Evolutionary conservation across 306 rosid genomes (phyloP), one percentile per base, ranked within the genome.

Genomic region (Erythrophleum fordii): DNA sequence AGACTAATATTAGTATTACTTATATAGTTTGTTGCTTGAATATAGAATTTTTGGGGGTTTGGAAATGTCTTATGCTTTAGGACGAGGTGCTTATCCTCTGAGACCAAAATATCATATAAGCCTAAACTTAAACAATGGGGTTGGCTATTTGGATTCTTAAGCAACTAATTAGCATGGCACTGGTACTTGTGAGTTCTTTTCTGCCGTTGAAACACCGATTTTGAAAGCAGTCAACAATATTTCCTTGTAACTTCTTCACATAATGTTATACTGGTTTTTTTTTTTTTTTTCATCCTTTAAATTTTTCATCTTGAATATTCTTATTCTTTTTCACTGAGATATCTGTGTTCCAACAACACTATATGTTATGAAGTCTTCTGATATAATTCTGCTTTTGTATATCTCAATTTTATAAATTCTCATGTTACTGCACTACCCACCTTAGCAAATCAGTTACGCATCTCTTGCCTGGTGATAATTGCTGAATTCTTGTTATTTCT

Each of bases 241-340:
- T 60, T 23, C 29, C 51, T 64, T 14, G 1, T 76, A 25, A 22
- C 58, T 34, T 66, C 64, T 68, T 76, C 46, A 39, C 22, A 1
- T 58, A 81, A 6, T 51, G 23, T 52, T 65, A 56, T 42, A 9
- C 26, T 53, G 45, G 52, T n/a, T 11, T 20, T 31, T 31, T 39
- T 23, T n/a, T 11, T 20, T 31, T 31, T 39, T 23, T 49, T 39
- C 42, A 77, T 23, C 31, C 31, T 67, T 75, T 34, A 20, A 17
- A 70, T 55, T 44, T 48, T 69, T 49, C 11, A 23, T 35, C 67
- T 37, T 48, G 41, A 76, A 82, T 49, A 35, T 70, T 34, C 37
- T 2, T 23, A 34, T 34, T 8, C 51, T 39, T 1, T n/a, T 64
- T 56, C 67, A 23, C 45, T 20, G 51, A 29, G 37, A 34, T 46